A percentile compares a stretch with the other conserved stretches of the same genome.
These are phyloP conservation scores for Aspergillus arachidicola DNA, from an alignment of 2,329 filamentous ascomycete species.

Conservation along the genomic window DNA sequence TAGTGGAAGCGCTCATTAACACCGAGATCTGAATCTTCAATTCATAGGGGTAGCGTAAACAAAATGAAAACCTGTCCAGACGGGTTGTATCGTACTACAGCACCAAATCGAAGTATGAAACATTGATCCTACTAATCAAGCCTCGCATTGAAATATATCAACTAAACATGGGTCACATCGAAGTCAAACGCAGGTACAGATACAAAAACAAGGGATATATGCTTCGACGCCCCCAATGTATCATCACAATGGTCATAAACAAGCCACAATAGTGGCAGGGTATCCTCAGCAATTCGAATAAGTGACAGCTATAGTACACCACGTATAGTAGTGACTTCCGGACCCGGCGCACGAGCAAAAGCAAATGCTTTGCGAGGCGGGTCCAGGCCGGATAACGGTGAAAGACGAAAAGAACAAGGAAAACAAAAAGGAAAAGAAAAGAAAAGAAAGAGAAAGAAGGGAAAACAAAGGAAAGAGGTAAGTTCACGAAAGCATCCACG, in stretches of 20 bases:
- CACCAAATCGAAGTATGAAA: no score
- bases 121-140: background rate
- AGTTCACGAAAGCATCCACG: background rate
- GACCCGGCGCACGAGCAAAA: background rate
- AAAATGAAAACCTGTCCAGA: background rate
- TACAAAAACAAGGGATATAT: background rate
- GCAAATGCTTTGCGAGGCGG: background rate
- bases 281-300: slow-evolving; percentile 25
- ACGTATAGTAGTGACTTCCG: background rate
- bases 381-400: background rate
- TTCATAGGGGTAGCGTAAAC: background rate
- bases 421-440: background rate
- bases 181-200: background rate
- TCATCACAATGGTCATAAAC: slow-evolving; percentile 28
- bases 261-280: slow-evolving; percentile 25
- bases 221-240: slow-evolving; percentile 11
- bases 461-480: background rate
- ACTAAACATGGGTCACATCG: background rate
- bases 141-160: background rate
- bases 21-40: background rate
- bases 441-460: background rate
- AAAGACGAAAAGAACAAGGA: background rate
- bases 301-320: slow-evolving; percentile 12
- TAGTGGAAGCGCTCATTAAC: background rate
- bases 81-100: background rate